Conservation (phyloP, 441 rosid genomes). For the Eruca vesicaria region DNA sequence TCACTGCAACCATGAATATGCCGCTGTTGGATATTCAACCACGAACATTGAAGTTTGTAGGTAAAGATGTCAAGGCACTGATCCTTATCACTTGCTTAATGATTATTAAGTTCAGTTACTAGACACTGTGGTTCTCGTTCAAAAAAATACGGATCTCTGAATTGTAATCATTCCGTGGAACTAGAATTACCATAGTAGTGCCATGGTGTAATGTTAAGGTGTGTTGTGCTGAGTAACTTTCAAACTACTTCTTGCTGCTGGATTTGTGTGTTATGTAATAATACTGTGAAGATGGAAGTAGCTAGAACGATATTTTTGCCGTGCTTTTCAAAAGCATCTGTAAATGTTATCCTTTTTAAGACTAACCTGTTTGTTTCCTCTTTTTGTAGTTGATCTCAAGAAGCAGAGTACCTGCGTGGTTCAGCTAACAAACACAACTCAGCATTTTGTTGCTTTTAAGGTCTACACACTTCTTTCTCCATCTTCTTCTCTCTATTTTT, state of each 20-base stretch:
- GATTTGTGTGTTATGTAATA: neutral
- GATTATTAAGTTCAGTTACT: neutral
- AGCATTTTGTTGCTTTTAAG: conserved; percentile 81
- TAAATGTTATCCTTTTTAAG: neutral
- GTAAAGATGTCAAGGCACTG: conserved; percentile 39
- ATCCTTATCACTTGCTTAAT: neutral
- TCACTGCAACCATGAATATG: conserved; percentile 40
- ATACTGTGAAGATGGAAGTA: neutral
- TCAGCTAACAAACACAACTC: conserved; percentile 54
- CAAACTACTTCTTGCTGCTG: neutral
- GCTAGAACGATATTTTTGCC: neutral
- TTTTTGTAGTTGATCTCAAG: conserved; percentile 66
- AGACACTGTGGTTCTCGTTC: neutral
- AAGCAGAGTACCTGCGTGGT: conserved; percentile 77
- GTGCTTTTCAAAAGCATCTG: neutral
- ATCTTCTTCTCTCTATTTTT: conserved; percentile 10
- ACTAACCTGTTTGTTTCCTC: neutral
- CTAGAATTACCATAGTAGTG: neutral
- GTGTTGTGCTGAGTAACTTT: neutral
- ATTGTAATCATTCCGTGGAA: neutral
- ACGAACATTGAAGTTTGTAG: conserved; percentile 56
- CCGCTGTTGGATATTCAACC: conserved; percentile 80
- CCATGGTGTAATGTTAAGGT: too few relatives aligned
- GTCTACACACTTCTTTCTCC: conserved; percentile 33
- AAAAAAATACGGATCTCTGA: neutral